These are phyloP conservation scores for Tricholoma bakamatsutake DNA, from an alignment of 768 basidiomycete species.

Conservation along the genomic window DNA sequence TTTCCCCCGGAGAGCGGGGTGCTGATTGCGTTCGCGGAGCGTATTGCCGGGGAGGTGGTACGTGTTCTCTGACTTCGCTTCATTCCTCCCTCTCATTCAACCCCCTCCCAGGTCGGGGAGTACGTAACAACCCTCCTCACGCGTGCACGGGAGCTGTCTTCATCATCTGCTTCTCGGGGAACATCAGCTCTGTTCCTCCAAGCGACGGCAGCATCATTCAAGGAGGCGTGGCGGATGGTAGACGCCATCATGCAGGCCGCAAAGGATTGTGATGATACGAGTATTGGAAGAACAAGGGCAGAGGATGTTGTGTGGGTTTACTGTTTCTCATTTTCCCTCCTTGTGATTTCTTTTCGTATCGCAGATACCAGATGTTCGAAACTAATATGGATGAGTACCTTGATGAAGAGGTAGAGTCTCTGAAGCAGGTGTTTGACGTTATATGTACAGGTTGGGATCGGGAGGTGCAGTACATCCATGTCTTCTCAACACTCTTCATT, in stretches of 20 bases:
- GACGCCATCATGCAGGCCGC: constrained; percentile 65
- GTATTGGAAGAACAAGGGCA: constrained; percentile 43
- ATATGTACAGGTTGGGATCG: constrained; percentile 81
- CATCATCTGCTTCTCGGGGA: neutral
- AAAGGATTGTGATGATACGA: constrained; percentile 28
- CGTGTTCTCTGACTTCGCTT: constrained; percentile 17
- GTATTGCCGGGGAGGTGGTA: constrained; percentile 81
- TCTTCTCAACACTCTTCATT: neutral
- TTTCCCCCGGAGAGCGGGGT: constrained; percentile 82
- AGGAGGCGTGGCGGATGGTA: constrained; percentile 83
- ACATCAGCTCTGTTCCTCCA: constrained; percentile 63
- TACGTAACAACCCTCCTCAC: constrained; percentile 77
- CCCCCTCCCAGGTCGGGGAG: constrained; percentile 66
- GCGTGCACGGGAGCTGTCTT: constrained; percentile 60
- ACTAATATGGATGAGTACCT: constrained; percentile 97
- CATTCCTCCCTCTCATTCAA: constrained; percentile 2
- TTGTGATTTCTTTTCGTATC: constrained; percentile 10
- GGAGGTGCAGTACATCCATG: constrained; percentile 38
- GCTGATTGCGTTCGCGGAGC: constrained; percentile 74
- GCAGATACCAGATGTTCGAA: constrained; percentile 92
- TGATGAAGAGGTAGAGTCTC: constrained; percentile 83
- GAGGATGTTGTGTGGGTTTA: constrained; percentile 79
- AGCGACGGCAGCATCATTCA: constrained; percentile 85
- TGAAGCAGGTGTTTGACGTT: constrained; percentile 66
- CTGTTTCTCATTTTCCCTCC: constrained; percentile 1